A percentile compares a stretch with the other conserved stretches of the same genome.
phyloP scores from a whole-genome alignment of 768 basidiomycete species.

The Peribolospora kevripleyi region DNA sequence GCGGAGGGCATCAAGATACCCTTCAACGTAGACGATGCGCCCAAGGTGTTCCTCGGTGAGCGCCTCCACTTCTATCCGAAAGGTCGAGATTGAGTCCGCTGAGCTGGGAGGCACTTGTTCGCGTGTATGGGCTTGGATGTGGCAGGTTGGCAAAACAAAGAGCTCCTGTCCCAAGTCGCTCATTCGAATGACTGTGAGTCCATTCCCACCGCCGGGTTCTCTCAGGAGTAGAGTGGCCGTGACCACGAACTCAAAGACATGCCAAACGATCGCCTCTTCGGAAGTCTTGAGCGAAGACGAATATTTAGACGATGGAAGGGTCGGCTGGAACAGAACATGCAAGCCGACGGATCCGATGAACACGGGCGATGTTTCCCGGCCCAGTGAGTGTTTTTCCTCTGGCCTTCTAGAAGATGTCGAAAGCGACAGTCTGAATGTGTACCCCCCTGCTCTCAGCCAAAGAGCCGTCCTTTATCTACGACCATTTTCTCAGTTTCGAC shows the following conservation, averaged over 20 bases:
- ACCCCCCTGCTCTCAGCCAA: neutral
- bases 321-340: too few species aligned
- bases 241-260: neutral
- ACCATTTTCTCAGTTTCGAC: constrained; percentile 17
- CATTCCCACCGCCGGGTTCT: neutral
- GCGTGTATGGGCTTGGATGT: too few species aligned
- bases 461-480: constrained; percentile 17
- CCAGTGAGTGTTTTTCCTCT: too few species aligned
- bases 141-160: constrained; percentile 11
- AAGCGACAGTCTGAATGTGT: too few species aligned
- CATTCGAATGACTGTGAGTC: constrained; percentile 12
- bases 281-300: neutral
- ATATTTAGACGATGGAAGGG: too few species aligned
- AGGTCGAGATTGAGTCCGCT: constrained; percentile 22
- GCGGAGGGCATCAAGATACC: too few species aligned
- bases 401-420: too few species aligned
- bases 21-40: too few species aligned
- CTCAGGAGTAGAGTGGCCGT: neutral
- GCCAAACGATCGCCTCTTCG: neutral
- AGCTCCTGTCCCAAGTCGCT: constrained; percentile 12
- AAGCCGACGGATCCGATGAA: too few species aligned
- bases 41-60: too few species aligned
- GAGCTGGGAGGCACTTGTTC: constrained; percentile 27
- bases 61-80: too few species aligned
- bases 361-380: too few species aligned